Percentiles rank a stretch among this genome's conserved stretches.
phyloP scores from a whole-genome alignment of 345 rosid genomes.

The Dimocarpus longan region DNA sequence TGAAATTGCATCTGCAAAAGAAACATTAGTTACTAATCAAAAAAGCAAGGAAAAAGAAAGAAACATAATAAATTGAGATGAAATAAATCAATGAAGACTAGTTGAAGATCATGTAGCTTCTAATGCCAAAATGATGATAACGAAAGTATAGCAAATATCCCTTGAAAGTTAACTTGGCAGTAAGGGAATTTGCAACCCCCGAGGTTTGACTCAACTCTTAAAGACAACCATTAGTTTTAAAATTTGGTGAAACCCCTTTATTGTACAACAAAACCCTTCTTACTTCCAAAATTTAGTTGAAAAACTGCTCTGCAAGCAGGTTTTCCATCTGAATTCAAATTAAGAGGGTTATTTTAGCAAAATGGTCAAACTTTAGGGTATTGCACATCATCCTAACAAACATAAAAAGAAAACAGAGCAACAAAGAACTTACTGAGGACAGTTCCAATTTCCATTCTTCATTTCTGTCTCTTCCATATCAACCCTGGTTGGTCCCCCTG shows the following conservation, averaged over 20 bases:
- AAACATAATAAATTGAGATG: too few species aligned
- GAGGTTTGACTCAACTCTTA: too few species aligned
- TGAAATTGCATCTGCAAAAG: conserved; percentile 55
- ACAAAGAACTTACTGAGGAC: conserved; percentile 52
- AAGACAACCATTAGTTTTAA: too few species aligned
- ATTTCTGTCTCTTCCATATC: conserved; percentile 44
- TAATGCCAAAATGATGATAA: background rate
- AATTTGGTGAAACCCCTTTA: too few species aligned
- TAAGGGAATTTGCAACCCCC: too few species aligned
- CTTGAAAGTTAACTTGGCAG: background rate
- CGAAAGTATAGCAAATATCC: background rate
- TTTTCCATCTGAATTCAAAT: too few species aligned
- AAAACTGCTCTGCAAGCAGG: too few species aligned
- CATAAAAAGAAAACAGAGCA: background rate
- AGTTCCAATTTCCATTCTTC: conserved; percentile 88
- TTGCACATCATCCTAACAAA: background rate
- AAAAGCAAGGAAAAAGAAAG: background rate
- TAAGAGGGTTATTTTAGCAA: too few species aligned
- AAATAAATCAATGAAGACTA: too few species aligned
- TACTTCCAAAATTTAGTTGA: too few species aligned
- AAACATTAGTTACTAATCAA: conserved; percentile 20
- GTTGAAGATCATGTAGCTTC: background rate
- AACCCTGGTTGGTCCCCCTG: conserved; percentile 55
- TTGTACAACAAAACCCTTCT: too few species aligned
- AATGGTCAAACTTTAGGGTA: too few species aligned